A percentile compares a stretch with the other conserved stretches of the same genome.
These are phyloP conservation scores for Leishmania aethiopica DNA, from an alignment of 208 protist genomes.

Conservation along the genomic window DNA sequence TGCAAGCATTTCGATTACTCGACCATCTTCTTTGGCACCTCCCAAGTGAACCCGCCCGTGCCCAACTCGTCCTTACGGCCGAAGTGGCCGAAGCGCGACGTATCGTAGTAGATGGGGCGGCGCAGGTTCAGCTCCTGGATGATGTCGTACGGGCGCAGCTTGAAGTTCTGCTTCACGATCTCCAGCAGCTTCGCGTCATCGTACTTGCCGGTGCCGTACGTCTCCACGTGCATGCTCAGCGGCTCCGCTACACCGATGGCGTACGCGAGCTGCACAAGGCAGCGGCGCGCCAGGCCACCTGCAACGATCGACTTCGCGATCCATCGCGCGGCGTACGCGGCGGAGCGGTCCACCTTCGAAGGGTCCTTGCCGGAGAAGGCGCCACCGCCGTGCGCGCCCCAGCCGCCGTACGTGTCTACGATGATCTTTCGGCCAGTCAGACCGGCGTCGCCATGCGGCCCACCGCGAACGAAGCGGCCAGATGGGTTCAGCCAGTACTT, in stretches of 20 bases:
- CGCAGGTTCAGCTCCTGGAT: conserved; percentile 96
- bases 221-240: conserved; percentile 98
- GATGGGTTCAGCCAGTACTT: conserved; percentile 99
- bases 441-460: conserved; percentile 99
- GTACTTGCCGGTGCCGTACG: conserved; percentile 97
- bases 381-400: conserved; percentile 99
- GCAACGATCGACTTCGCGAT: conserved; percentile 99
- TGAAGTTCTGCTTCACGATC: conserved; percentile 98
- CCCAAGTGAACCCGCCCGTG: conserved; percentile 97
- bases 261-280: conserved; percentile 99
- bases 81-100: conserved; percentile 99
- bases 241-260: conserved; percentile 99
- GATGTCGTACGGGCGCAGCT: conserved; percentile 97
- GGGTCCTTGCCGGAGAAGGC: conserved; percentile 99
- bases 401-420: conserved; percentile 99
- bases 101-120: conserved; percentile 97
- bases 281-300: conserved; percentile 92
- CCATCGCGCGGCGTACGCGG: conserved; percentile 98
- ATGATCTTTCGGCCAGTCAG: conserved; percentile 99
- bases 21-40: conserved; percentile 96
- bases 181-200: conserved; percentile 73
- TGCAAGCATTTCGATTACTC: conserved; percentile 39
- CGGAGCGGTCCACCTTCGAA: conserved; percentile 99
- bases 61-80: conserved; percentile 92
- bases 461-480: conserved; percentile 99